Evolutionary conservation across 768 basidiomycete species (phyloP).

Genomic region (Mycena alexandri): DNA sequence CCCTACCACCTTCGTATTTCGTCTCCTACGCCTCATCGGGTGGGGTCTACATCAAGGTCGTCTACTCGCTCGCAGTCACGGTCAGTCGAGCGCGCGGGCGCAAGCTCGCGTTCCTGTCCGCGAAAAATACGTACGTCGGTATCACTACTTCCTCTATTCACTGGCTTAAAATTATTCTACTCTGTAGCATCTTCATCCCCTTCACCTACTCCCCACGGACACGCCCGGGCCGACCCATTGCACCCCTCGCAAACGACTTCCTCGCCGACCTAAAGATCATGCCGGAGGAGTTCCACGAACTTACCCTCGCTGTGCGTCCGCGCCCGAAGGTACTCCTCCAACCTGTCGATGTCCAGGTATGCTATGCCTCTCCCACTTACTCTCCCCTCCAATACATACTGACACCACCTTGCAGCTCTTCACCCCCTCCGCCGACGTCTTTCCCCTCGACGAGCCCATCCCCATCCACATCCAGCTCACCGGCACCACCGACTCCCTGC

Average conservation of each 20-base stretch:
- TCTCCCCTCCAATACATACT: not conserved
- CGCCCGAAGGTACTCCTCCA: conserved; percentile 4
- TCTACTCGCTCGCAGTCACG: conserved; percentile 8
- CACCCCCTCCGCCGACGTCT: conserved; percentile 12
- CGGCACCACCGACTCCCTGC: conserved; percentile 9
- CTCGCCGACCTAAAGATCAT: conserved; percentile 19
- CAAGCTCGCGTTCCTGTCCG: not conserved
- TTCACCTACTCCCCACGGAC: conserved; percentile 19
- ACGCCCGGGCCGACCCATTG: conserved; percentile 13
- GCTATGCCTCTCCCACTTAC: not conserved
- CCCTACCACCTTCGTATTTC: too few relatives aligned
- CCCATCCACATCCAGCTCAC: conserved; percentile 22
- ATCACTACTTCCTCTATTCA: not conserved
- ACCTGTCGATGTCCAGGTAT: conserved; percentile 5
- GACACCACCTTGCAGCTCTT: conserved; percentile 3
- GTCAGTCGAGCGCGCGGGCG: conserved; percentile 3
- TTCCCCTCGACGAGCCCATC: conserved; percentile 19
- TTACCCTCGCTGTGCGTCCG: not conserved
- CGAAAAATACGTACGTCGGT: conserved; percentile 15
- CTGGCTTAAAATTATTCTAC: not conserved
- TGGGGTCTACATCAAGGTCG: too few relatives aligned
- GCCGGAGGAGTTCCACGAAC: conserved; percentile 23
- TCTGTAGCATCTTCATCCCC: not conserved
- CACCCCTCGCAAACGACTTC: too few relatives aligned
- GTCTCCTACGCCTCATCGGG: too few relatives aligned